Base-by-base conservation (phyloP, 2,329 filamentous ascomycete genomes). In the Fusarium sp. region DNA sequence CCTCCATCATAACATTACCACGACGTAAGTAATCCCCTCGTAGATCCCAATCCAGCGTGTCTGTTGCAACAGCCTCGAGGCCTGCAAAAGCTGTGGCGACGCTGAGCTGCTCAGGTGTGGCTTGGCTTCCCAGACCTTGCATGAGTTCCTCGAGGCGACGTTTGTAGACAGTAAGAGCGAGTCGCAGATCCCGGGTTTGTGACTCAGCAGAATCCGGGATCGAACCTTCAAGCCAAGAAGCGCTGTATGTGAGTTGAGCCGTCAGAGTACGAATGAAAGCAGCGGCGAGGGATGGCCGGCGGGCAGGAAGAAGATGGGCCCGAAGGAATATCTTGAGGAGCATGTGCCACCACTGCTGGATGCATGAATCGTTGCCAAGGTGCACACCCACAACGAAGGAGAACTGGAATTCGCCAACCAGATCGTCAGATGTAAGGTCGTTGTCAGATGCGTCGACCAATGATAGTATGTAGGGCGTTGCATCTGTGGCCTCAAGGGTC, bases 311-410 rank as follows among this genome's bases (percentile, higher is more conserved):
- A 12, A 72, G 68, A 72, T 84, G 83, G 3, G 86, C 84, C 27
- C 84, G 83, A 48, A 90, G 82, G 13, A 88, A 72, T 34, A 89
- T 74, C 49, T 81, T 83, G 41, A 86, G 81, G 6, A 85, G 76
- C 65, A 88, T 82, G 71, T 88, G 83, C 81, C 84, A 87, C 88
- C 88, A 91, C 66, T 91, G 88, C 65, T 89, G 86, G 45, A 89
- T 80, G 69, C 88, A 90, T 11, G 86, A 82, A 44, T 86, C 79
- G 74, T 89, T 91, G 43, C 85, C 84, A 2, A 90, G 83, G 58
- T 87, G 82, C 75, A 86, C 83, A 40, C 88, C 88, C 0, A 84
- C 85, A 7, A 90, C 72, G 71, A 86, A 91, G 44, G 84, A 83
- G 74, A 90, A 86, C 70, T 91, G 88, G 3, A 90, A 76, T 74